A percentile compares a stretch with the other conserved stretches of the same genome.
Conservation (phyloP, 2,329 filamentous ascomycete species). For the Scopulariopsis brevicaulis region DNA sequence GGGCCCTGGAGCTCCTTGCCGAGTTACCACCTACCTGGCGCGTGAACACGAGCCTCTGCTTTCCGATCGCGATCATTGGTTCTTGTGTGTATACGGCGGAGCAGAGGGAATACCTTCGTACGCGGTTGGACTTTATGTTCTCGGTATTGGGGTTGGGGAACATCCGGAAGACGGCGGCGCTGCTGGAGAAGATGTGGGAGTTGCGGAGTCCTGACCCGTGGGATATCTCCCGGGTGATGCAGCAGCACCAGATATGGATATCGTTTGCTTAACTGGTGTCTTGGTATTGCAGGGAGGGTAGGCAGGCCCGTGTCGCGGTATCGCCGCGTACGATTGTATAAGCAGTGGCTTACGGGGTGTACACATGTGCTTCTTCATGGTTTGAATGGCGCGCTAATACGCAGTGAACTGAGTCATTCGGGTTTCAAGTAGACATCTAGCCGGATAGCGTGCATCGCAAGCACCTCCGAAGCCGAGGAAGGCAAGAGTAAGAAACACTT, state of each 20-base stretch:
- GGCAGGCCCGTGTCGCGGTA: too few species aligned
- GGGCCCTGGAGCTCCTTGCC: slow-evolving; percentile 17
- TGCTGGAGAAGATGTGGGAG: slow-evolving; percentile 30
- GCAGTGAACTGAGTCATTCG: too few species aligned
- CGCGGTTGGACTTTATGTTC: slow-evolving; percentile 20
- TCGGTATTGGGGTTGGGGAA: slow-evolving; percentile 29
- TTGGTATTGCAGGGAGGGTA: too few species aligned
- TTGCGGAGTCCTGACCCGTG: slow-evolving; percentile 22
- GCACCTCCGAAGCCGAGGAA: not conserved
- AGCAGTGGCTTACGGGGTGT: too few species aligned
- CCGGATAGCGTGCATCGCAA: not conserved
- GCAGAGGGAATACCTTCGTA: slow-evolving; percentile 22
- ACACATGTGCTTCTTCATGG: too few species aligned
- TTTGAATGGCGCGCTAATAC: too few species aligned
- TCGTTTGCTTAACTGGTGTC: slow-evolving; percentile 27
- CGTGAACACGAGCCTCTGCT: slow-evolving; percentile 27
- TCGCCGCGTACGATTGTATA: too few species aligned
- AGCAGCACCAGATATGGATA: slow-evolving; percentile 32
- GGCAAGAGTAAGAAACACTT: not conserved
- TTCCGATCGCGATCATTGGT: slow-evolving; percentile 25
- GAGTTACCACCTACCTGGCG: slow-evolving; percentile 19
- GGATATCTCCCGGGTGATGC: slow-evolving; percentile 31
- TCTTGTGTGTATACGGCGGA: slow-evolving; percentile 20
- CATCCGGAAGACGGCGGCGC: slow-evolving; percentile 26
- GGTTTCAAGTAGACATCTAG: not conserved